These are phyloP conservation scores for Ganoderma boninense DNA, from an alignment of 1,284 basidiomycete genomes.

Conservation along the genomic window DNA sequence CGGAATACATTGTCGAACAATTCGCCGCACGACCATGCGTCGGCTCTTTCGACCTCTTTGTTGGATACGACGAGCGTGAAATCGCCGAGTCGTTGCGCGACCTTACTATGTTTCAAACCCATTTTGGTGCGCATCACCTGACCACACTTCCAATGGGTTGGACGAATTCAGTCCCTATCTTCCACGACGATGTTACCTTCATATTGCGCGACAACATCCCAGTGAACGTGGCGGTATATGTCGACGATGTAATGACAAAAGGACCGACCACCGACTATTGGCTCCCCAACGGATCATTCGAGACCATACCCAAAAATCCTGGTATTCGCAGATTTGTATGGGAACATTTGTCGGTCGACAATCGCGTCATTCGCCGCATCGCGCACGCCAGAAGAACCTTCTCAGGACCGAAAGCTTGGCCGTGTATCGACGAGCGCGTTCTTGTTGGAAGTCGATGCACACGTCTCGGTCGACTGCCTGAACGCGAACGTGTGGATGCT, in stretches of 20 bases:
- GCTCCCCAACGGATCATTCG: slow-evolving; percentile 28
- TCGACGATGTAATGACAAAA: slow-evolving; percentile 41
- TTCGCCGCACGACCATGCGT: slow-evolving; percentile 32
- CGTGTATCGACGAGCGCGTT: too few relatives aligned
- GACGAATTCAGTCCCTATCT: slow-evolving; percentile 49
- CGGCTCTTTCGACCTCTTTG: slow-evolving; percentile 39
- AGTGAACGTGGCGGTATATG: slow-evolving; percentile 41
- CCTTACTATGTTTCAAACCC: slow-evolving; percentile 34
- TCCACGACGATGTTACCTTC: slow-evolving; percentile 45
- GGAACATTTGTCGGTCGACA: too few relatives aligned
- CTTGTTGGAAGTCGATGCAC: too few relatives aligned
- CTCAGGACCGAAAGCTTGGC: too few relatives aligned
- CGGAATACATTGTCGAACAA: slow-evolving; percentile 42
- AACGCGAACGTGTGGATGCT: neutral
- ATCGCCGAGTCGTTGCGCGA: slow-evolving; percentile 41
- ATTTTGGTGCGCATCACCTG: slow-evolving; percentile 35
- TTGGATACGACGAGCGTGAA: slow-evolving; percentile 31
- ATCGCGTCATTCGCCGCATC: too few relatives aligned
- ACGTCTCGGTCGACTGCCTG: slow-evolving; percentile 6
- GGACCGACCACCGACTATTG: slow-evolving; percentile 39
- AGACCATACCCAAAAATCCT: slow-evolving; percentile 41
- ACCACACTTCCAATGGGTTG: slow-evolving; percentile 47
- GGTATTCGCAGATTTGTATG: too few relatives aligned
- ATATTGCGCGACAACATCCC: slow-evolving; percentile 48
- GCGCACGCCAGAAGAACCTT: too few relatives aligned